These are phyloP conservation scores for Calonectria pauciramosa DNA, from an alignment of 2,329 filamentous ascomycete genomes.

Conservation along the genomic window DNA sequence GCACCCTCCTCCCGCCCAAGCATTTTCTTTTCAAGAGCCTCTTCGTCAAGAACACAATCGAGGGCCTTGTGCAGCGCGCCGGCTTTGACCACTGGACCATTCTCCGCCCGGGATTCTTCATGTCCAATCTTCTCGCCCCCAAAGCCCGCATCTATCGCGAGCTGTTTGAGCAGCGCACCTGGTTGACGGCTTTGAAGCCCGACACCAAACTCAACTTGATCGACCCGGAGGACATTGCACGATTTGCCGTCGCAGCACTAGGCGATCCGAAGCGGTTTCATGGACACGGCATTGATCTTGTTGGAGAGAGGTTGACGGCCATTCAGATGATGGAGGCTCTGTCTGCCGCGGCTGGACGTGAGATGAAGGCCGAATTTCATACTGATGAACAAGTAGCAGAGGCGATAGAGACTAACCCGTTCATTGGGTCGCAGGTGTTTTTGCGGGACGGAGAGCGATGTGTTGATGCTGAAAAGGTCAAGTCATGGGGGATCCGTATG, in stretches of 20 bases:
- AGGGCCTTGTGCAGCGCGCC: conserved; percentile 12
- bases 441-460: conserved; percentile 7
- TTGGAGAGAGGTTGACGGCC: conserved; percentile 13
- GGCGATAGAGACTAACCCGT: conserved; percentile 1
- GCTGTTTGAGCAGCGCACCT: neutral
- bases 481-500: conserved; percentile 5
- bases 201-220: conserved; percentile 11
- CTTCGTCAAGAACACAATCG: conserved; percentile 18
- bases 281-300: conserved; percentile 10
- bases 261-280: conserved; percentile 2
- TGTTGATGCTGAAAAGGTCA: conserved; percentile 11
- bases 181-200: conserved; percentile 12
- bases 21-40: conserved; percentile 19
- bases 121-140: conserved; percentile 12
- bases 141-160: conserved; percentile 5
- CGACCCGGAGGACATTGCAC: conserved; percentile 9
- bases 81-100: conserved; percentile 17
- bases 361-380: neutral
- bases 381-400: conserved; percentile 1
- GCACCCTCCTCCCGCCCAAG: conserved; percentile 11
- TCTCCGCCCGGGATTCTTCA: conserved; percentile 16
- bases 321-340: conserved; percentile 14
- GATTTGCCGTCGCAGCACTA: conserved; percentile 1
- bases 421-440: neutral
- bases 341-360: conserved; percentile 1